Evolutionary conservation across 208 protist species (phyloP), one percentile per base, ranked within the genome.

Genomic region (Trypanosoma boissoni): DNA sequence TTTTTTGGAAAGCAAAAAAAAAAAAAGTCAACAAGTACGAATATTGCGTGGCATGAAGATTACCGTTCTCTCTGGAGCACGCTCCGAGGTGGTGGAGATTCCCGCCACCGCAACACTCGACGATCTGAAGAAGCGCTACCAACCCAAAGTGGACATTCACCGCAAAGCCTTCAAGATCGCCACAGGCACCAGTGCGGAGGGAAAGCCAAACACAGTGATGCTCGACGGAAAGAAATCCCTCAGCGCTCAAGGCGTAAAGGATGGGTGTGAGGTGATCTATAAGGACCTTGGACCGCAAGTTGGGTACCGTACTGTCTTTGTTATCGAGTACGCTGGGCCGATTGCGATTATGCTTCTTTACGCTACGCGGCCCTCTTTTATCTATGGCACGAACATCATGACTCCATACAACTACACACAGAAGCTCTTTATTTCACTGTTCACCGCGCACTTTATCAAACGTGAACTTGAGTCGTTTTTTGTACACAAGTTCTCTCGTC

Each of bases 261-360:
- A 88, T 6, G 82, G 77, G 18, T 58, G 50, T 10, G 74, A 86
- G 59, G 41, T 98, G 21, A 52, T 64, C 31, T 96, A 88, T 68
- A 97, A 97, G 72, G 88, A 98, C 74, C 83, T 98, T 20, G 95
- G 93, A 26, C 88, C 91, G 29, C 92, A 98, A 75, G 74, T 98
- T 26, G 87, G 77, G 62, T 98, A 95, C 72, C 84, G 90, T 39
- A 95, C 88, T 14, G 95, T 98, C 16, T 98, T 98, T 68, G 57
- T 97, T 21, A 64, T 93, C 52, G 96, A 98, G 75, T 98, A 98
- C 75, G 81, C 88, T 23, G 96, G 95, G 42, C 95, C 96, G 5
- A 36, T 97, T 52, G 91, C 93, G 51, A 95, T 96, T 68, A 78
- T 94, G 63, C 49, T 97, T 12, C 44, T 95, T 49, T 97, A 94